Conservation (phyloP, 2,329 filamentous ascomycete genomes). For the Ceratocystis smalleyi region DNA sequence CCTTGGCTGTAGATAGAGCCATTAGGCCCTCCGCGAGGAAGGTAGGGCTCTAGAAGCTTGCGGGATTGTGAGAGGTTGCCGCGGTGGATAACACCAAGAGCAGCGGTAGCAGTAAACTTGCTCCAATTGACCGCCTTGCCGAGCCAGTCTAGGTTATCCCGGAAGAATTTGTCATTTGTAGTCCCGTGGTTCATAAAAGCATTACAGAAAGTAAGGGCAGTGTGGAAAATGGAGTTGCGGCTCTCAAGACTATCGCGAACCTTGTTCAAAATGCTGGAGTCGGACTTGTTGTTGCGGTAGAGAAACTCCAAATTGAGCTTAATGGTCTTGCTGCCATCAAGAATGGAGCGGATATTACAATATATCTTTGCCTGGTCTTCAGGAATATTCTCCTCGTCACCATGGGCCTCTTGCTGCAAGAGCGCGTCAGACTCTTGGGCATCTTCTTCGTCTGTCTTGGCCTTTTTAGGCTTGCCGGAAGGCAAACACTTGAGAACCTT, state of each 20-base stretch:
- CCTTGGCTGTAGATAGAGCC: constrained; percentile 93
- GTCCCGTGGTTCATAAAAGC: constrained; percentile 99
- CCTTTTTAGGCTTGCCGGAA: constrained; percentile 29
- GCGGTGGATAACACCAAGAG: constrained; percentile 87
- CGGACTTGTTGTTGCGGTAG: constrained; percentile 86
- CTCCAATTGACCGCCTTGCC: constrained; percentile 99
- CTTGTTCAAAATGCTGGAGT: constrained; percentile 86
- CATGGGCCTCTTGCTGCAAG: constrained; percentile 34
- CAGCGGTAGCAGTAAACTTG: constrained; percentile 94
- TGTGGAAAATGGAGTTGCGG: constrained; percentile 96
- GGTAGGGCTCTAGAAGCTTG: constrained; percentile 86
- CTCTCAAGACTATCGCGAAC: constrained; percentile 90
- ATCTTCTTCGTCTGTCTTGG: constrained; percentile 31
- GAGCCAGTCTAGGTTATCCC: constrained; percentile 93
- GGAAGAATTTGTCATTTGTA: constrained; percentile 95
- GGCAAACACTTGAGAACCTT: constrained; percentile 77
- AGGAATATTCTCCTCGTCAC: constrained; percentile 38
- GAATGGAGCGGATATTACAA: constrained; percentile 48
- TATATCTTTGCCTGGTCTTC: constrained; percentile 42
- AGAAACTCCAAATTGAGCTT: constrained; percentile 92
- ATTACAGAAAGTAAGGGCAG: constrained; percentile 90
- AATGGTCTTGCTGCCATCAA: constrained; percentile 86
- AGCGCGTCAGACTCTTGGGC: constrained; percentile 34
- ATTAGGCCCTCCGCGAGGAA: constrained; percentile 60
- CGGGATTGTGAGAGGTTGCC: constrained; percentile 87